Evolutionary conservation across 2,329 filamentous ascomycete genomes (phyloP), one percentile per base, ranked within the genome.

Genomic region (Zarea fungicola): DNA sequence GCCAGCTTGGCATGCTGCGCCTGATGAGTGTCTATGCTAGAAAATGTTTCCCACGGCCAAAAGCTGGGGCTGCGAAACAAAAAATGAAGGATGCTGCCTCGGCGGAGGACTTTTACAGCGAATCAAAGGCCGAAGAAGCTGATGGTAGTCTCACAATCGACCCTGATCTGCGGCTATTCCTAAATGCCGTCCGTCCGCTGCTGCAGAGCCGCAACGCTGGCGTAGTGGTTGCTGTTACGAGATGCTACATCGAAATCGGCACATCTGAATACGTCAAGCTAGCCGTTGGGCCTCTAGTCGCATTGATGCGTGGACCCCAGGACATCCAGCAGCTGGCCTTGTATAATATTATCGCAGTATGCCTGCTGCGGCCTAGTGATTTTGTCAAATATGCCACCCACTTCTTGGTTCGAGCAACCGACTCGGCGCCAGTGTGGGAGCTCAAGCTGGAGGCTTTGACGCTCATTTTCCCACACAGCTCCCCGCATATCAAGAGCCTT

Each of bases 271-370:
- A 96, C 62, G 77, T 95, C 23, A 77, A 81, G 55, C 72, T 78
- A 19, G 84, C 89, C 6, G 81, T 95, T 49, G 91, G 92, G 0
- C 92, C 93, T 1, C 71, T 99, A 22, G 78, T 96, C 18, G 89
- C 92, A 14, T 78, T 99, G 26, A 74, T 99, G 50, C 83, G 93
- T 49, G 85, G 88, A 11, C 83, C 90, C 0, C 82, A 87, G 52
- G 92, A 97, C 62, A 89, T 96, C 44, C 86, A 95, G 62, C 85
- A 95, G 61, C 80, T 96, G 32, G 91, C 89, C 1, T 77, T 99
- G 16, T 92, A 92, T 73, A 96, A 97, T 63, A 91, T 97, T 51
- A 90, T 96, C 10, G 87, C 89, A n/a, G 87, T 99, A 37, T 93
- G 89, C 60, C 75, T 97, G 10, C 73, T 77, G 23, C 76, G 81